Percentiles rank a stretch among this genome's conserved stretches.
These are phyloP conservation scores for Podospora sp. DNA, from an alignment of 495 filamentous ascomycete genomes.

Conservation along the genomic window DNA sequence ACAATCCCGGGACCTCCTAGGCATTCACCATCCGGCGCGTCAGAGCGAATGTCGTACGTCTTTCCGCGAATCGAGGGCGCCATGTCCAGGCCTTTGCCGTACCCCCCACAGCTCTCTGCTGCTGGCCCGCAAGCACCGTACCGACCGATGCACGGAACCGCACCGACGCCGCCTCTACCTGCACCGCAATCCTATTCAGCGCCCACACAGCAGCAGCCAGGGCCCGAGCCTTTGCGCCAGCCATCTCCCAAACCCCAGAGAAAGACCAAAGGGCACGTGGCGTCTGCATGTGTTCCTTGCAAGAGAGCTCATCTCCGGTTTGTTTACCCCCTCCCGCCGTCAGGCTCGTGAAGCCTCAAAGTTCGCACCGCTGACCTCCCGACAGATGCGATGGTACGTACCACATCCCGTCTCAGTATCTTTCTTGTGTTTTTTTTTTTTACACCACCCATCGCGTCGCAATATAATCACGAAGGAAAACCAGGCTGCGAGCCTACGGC, in stretches of 20 bases:
- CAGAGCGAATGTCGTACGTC: constrained; percentile 43
- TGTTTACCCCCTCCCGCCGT: constrained; percentile 23
- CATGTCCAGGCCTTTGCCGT: constrained; percentile 39
- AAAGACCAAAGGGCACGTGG: constrained; percentile 92
- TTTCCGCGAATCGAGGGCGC: constrained; percentile 44
- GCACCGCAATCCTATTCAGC: constrained; percentile 39
- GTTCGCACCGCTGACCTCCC: constrained; percentile 18
- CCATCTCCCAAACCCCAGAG: constrained; percentile 68
- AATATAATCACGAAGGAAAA: constrained; percentile 31
- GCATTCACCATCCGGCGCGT: constrained; percentile 42
- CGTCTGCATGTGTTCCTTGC: constrained; percentile 95
- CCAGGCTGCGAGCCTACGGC: constrained; percentile 27
- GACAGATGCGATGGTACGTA: constrained; percentile 57
- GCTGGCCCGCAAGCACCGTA: constrained; percentile 39
- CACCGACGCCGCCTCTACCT: constrained; percentile 24
- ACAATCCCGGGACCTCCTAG: constrained; percentile 39
- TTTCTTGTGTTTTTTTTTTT: constrained; percentile 14
- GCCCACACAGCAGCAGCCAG: constrained; percentile 34
- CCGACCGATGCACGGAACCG: constrained; percentile 36
- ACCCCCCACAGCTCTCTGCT: constrained; percentile 39
- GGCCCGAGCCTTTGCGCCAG: constrained; percentile 41
- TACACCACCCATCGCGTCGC: constrained; percentile 18
- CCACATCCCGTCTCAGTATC: constrained; percentile 1
- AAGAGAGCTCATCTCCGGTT: constrained; percentile 88
- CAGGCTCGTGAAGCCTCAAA: constrained; percentile 12